These are phyloP conservation scores for Alternaria sp. DNA, from an alignment of 2,329 filamentous ascomycete species.

Conservation along the genomic window DNA sequence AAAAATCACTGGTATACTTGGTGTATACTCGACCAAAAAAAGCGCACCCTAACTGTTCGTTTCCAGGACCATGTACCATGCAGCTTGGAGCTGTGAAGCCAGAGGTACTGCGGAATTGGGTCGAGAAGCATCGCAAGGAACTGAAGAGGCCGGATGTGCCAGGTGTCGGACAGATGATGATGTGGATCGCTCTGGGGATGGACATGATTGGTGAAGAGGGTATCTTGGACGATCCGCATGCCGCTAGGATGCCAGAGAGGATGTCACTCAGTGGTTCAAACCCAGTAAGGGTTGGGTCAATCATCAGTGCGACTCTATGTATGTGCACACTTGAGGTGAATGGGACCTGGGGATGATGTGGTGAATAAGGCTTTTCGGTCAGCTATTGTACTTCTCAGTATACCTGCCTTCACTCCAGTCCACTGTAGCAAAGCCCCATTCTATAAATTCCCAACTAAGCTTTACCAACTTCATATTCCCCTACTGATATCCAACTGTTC, in stretches of 20 bases:
- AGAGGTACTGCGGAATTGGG: not conserved
- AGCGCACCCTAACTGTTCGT: not conserved
- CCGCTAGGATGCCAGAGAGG: not conserved
- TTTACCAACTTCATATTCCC: not conserved
- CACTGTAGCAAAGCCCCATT: not conserved
- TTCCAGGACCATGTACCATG: not conserved
- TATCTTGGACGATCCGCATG: not conserved
- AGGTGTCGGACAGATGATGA: not conserved
- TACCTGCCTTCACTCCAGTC: not conserved
- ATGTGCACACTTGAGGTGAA: not conserved
- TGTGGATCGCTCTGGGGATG: not conserved
- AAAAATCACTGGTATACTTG: not conserved
- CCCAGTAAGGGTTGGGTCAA: not conserved
- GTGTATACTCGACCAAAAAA: not conserved
- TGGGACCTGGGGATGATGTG: not conserved
- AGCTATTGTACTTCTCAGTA: not conserved
- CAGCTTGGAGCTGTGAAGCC: not conserved
- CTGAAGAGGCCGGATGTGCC: not conserved
- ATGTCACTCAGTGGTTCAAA: not conserved
- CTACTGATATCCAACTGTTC: not conserved
- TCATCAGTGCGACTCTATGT: rapidly evolving
- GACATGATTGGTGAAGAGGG: not conserved
- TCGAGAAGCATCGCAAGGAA: not conserved
- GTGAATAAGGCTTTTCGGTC: not conserved
- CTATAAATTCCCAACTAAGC: not conserved